Evolutionary conservation across 106 monocot species (phyloP).

Genomic region (Apostasia shenzhenica): DNA sequence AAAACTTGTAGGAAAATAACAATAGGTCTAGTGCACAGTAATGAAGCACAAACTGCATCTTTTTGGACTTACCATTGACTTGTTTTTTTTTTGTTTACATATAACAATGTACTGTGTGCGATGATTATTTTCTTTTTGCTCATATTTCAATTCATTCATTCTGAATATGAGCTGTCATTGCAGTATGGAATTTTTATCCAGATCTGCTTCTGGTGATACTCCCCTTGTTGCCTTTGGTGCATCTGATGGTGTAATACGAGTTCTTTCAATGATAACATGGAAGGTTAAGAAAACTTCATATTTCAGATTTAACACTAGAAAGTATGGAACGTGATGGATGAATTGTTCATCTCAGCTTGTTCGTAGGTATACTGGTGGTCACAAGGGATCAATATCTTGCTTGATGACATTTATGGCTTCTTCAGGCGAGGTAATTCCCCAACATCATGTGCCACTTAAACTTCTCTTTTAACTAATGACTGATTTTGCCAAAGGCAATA

Average conservation of each 20-base stretch:
- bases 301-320: background rate
- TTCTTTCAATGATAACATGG: constrained; percentile 98
- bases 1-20: too few relatives aligned
- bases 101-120: too few relatives aligned
- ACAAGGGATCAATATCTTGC: constrained; percentile 90
- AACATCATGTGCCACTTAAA: background rate
- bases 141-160: background rate
- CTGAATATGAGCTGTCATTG: constrained; percentile 18
- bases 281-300: constrained; percentile 46
- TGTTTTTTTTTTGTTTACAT: too few relatives aligned
- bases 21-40: too few relatives aligned
- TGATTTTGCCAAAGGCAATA: too few relatives aligned
- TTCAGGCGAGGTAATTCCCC: constrained; percentile 74
- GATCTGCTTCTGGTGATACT: constrained; percentile 66
- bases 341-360: constrained; percentile 58
- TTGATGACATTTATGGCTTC: constrained; percentile 95
- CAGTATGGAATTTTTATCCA: constrained; percentile 97
- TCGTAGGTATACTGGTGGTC: constrained; percentile 94
- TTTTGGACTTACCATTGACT: too few relatives aligned
- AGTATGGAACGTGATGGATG: background rate
- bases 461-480: too few relatives aligned
- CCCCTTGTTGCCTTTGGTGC: constrained; percentile 94
- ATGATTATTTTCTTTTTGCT: background rate
- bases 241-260: constrained; percentile 97
- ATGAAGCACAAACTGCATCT: too few relatives aligned